Base-by-base conservation (phyloP, 2,329 filamentous ascomycete species). In the Fusarium sp. region DNA sequence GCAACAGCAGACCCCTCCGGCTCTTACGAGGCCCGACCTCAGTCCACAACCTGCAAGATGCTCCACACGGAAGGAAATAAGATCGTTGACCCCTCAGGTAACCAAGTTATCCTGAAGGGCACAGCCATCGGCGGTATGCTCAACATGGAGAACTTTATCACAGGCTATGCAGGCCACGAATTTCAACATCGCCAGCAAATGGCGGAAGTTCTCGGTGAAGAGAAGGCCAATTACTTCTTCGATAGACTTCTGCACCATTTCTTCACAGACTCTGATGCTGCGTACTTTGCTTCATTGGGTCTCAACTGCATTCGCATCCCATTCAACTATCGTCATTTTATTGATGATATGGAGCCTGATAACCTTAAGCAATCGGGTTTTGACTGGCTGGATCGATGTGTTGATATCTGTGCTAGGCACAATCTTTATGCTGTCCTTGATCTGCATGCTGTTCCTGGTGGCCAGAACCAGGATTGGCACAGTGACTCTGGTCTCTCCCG, bases 111-210 rank as follows among this genome's bases (percentile, higher is more conserved):
- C 10, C 81, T 88, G 25, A 79, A 78, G 52, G 77, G 77, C 14
- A 74, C 77, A 6, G 77, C 69, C 7, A 57, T 79, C 3, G 77
- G 77, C 14, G 77, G 77, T 24, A 77, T 77, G 74, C 75, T 79
- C 48, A 77, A 79, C 61, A 87, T 87, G 85, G 86, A 88, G 76
- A 89, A 89, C 75, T 90, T 90, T 80, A 89, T 90, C 68, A 88
- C 85, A 2, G 88, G 88, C n/a, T 90, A 85, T 61, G 81, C 87
- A 13, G 88, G 86, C 20, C 85, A 88, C 53, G 88, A 90, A 73
- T 81, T 81, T 24, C 82, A 89, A 65, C 85, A 88, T 65, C 84
- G 87, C 11, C 82, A 82, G 4, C 83, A 86, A 3, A 83, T 90
- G 77, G 78, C 83, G 1, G 80, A 83, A 57, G 84, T 86, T 1